Evolutionary conservation across 2,329 filamentous ascomycete species (phyloP).

Genomic region (Volutella citrinella): DNA sequence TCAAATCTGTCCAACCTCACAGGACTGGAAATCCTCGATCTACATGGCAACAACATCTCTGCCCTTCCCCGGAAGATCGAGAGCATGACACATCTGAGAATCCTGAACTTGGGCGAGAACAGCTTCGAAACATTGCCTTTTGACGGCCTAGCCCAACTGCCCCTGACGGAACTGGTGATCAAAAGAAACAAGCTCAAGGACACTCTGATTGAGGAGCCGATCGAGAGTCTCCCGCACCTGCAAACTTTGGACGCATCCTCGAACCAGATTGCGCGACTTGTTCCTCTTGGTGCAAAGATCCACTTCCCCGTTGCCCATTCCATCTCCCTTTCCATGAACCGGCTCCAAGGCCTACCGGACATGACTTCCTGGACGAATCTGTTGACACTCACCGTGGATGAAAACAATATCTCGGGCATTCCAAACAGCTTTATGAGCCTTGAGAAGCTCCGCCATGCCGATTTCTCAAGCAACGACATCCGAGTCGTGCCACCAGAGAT

Average conservation of each 20-base stretch:
- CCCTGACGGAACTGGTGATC: conserved; percentile 69
- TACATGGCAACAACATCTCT: conserved; percentile 77
- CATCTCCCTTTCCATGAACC: conserved; percentile 77
- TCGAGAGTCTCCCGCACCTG: conserved; percentile 59
- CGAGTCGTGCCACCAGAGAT: conserved; percentile 72
- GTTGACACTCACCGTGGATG: conserved; percentile 70
- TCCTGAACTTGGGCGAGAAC: conserved; percentile 80
- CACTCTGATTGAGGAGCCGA: conserved; percentile 62
- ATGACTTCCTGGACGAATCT: conserved; percentile 72
- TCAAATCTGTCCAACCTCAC: conserved; percentile 59
- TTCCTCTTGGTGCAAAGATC: conserved; percentile 44
- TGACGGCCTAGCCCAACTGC: conserved; percentile 62
- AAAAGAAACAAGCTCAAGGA: conserved; percentile 77
- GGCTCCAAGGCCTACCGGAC: conserved; percentile 69
- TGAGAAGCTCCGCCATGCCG: conserved; percentile 67
- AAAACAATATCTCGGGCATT: conserved; percentile 75
- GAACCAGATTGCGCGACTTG: conserved; percentile 65
- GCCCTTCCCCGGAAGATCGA: conserved; percentile 65
- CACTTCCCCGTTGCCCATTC: conserved; percentile 69
- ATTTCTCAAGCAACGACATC: conserved; percentile 85
- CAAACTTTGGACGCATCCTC: conserved; percentile 75
- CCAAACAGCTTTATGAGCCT: conserved; percentile 72
- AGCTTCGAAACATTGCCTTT: conserved; percentile 69
- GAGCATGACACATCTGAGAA: conserved; percentile 66
- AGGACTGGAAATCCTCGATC: conserved; percentile 75